These are phyloP conservation scores for Yamadazyma blattariae DNA, from an alignment of 1,139 yeast genomes.

Conservation along the genomic window DNA sequence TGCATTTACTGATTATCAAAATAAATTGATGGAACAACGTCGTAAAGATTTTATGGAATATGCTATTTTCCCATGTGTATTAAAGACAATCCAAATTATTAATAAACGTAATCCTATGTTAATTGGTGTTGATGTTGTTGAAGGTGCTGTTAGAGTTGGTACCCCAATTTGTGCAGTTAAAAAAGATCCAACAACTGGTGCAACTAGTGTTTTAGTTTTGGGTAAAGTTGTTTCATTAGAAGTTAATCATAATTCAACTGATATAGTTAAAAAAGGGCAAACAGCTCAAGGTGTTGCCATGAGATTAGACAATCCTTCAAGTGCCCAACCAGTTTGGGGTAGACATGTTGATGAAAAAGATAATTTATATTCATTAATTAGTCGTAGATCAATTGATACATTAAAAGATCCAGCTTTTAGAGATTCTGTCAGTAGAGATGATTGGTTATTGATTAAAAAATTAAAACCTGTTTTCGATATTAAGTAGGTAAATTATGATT, in stretches of 20 bases:
- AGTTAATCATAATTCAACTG: slow-evolving; percentile 86
- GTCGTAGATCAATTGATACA: slow-evolving; percentile 92
- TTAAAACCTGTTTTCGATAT: slow-evolving; percentile 86
- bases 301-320: slow-evolving; percentile 90
- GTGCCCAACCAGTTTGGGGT: slow-evolving; percentile 97
- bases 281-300: slow-evolving; percentile 98
- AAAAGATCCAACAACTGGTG: slow-evolving; percentile 79
- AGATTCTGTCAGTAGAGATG: slow-evolving; percentile 88
- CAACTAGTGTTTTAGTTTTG: slow-evolving; percentile 65
- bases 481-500: too few species aligned
- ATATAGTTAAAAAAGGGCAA: slow-evolving; percentile 86
- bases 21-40: slow-evolving; percentile 81
- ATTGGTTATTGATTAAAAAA: slow-evolving; percentile 88
- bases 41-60: slow-evolving; percentile 84
- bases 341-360: slow-evolving; percentile 97
- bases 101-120: slow-evolving; percentile 99
- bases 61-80: slow-evolving; percentile 93
- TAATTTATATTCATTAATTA: slow-evolving; percentile 77
- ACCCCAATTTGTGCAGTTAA: slow-evolving; percentile 96
- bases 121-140: slow-evolving; percentile 95
- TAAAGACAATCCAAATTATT: slow-evolving; percentile 91
- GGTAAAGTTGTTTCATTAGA: slow-evolving; percentile 89
- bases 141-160: slow-evolving; percentile 86
- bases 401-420: slow-evolving; percentile 98
- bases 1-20: slow-evolving; percentile 89